A percentile compares a stretch with the other conserved stretches of the same genome.
Evolutionary conservation across 371 early-diverging fungal genomes (phyloP).

Genomic region (Haplosporangium sp.): DNA sequence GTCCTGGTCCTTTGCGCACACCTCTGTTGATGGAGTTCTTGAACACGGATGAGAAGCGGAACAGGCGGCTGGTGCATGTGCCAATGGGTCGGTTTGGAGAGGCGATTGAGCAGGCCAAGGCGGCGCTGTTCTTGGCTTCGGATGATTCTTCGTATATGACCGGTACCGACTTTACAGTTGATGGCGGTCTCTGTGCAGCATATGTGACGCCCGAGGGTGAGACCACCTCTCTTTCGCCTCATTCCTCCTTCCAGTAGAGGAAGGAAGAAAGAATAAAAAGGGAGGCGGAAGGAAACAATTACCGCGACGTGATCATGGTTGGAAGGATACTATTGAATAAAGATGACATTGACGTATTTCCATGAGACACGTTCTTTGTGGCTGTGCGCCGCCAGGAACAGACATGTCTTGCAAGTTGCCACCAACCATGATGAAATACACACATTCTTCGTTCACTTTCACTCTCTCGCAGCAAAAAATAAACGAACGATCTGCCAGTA

Average conservation of each 20-base stretch:
- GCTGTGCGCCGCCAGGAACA: too few species aligned
- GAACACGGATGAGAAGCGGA: conserved; percentile 87
- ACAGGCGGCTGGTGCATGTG: conserved; percentile 83
- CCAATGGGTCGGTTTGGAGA: conserved; percentile 92
- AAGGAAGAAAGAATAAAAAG: neutral
- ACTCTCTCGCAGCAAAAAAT: too few species aligned
- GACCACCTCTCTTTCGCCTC: conserved; percentile 45
- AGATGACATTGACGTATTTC: neutral
- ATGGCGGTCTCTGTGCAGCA: conserved; percentile 86
- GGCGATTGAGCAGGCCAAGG: conserved; percentile 90
- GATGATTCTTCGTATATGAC: conserved; percentile 87
- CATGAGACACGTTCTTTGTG: too few species aligned
- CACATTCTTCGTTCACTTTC: too few species aligned
- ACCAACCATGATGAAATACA: too few species aligned
- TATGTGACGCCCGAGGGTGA: conserved; percentile 65
- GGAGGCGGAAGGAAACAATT: neutral
- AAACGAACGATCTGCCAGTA: too few species aligned
- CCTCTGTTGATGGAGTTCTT: conserved; percentile 89
- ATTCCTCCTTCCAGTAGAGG: conserved; percentile 41
- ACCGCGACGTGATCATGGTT: neutral
- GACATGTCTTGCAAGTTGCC: too few species aligned
- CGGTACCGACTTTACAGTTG: conserved; percentile 87
- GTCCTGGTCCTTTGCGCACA: conserved; percentile 88
- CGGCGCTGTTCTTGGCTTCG: conserved; percentile 85
- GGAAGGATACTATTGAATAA: neutral